Base-by-base conservation (phyloP, 1,139 yeast genomes). In the Yarrowia galli region DNA sequence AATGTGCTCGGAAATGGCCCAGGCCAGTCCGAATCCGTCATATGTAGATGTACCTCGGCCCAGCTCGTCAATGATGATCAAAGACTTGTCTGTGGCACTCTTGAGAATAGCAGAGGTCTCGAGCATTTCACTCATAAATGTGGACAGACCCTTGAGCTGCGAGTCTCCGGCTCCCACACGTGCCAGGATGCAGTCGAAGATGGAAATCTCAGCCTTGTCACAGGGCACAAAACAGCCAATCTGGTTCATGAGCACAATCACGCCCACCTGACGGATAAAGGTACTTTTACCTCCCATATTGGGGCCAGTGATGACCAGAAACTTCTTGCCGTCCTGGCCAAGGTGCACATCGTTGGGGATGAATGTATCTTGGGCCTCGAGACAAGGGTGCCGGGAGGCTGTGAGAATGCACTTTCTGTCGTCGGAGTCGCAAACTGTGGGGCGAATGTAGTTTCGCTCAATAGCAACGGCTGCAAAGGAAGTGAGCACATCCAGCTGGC, bases 111-210 rank as follows among this genome's bases (percentile, higher is more conserved):
- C 89, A 0, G 98, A 92, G 42, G 97, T 95, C 75, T 95, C 99
- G 70, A 95, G 82, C 98, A 95, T 95, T 77, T 95, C 99, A 49
- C 96, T 92, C 99, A 95, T 95, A 74, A 95, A 95, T 0, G 99
- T 95, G 0, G 98, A 92, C 51, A 95, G 91, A 28, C 99, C 99
- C 78, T 93, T 93, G 74, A 95, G 83, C 78, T 95, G 99, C 0
- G 98, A 93, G 77, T 95, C 99, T 12, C 98, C 97, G 1, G 99
- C 98, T 18, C 99, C 99, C n/a, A 95, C 97, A 74, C 99, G 87
- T 16, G 98, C 96, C 70, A 95, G 83, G 15, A 95, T 90, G 1
- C 97, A 92, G 79, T 95, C 99, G 71, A 92, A 92, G 2, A 95
- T 82, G 7, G 93, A 87, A 49, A 95, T 77, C 73, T 91, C 93